These are phyloP conservation scores for Solanum ahanhuiri DNA, from an alignment of 257 asterid species.

Conservation along the genomic window DNA sequence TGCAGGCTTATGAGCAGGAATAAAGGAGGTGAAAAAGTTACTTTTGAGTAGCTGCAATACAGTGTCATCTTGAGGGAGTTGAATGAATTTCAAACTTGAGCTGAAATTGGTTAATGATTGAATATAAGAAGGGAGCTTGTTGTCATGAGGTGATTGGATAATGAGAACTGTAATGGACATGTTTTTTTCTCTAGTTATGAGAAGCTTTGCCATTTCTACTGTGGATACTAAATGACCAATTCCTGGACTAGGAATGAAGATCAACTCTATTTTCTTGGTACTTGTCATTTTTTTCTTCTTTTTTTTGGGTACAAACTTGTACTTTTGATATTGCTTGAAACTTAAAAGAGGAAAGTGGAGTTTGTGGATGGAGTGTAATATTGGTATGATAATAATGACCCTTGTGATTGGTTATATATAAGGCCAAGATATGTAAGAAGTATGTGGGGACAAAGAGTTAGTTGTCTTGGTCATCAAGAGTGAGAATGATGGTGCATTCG, in stretches of 20 bases:
- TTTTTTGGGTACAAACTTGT: neutral
- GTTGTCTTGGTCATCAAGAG: neutral
- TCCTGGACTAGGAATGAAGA: constrained; percentile 54
- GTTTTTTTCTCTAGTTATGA: constrained; percentile 24
- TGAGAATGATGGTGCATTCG: neutral
- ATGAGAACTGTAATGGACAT: constrained; percentile 36
- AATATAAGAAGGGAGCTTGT: constrained; percentile 2
- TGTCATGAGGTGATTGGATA: constrained; percentile 20
- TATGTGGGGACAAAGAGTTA: neutral
- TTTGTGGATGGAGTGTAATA: neutral
- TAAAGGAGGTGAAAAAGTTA: neutral
- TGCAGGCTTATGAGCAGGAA: neutral
- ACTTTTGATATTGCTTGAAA: neutral
- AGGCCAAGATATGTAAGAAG: neutral
- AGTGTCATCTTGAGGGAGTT: neutral
- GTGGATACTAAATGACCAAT: constrained; percentile 49
- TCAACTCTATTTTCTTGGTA: constrained; percentile 14
- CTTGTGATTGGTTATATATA: neutral
- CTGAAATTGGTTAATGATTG: constrained; percentile 9
- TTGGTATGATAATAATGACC: neutral
- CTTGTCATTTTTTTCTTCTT: neutral
- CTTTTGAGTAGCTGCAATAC: neutral
- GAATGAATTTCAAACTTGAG: constrained; percentile 9
- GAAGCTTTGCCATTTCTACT: constrained; percentile 46
- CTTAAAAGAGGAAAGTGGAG: neutral